These are phyloP conservation scores for Breviolum minutum DNA, from an alignment of 73 alveolate species.

Conservation along the genomic window DNA sequence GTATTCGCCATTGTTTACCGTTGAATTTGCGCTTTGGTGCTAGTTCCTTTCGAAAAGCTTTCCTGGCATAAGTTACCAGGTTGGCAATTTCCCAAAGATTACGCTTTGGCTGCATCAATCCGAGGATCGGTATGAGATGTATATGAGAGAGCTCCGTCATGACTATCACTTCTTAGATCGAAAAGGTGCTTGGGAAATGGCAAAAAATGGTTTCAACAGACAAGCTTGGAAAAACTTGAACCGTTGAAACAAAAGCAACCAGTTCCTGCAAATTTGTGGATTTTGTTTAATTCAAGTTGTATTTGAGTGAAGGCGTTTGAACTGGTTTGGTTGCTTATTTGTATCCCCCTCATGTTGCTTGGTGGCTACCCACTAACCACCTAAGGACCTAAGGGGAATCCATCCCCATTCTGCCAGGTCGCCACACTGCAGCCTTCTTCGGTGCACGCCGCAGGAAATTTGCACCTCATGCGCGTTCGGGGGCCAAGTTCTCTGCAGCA, in stretches of 20 bases:
- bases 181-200: not conserved
- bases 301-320: not conserved
- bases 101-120: not conserved
- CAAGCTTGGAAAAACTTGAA: no score
- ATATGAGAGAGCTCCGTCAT: constrained; percentile 88
- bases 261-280: not conserved
- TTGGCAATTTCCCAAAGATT: not conserved
- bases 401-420: not conserved
- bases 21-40: not conserved
- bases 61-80: not conserved
- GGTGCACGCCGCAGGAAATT: constrained; percentile 94
- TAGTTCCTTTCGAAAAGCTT: not conserved
- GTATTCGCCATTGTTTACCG: not conserved
- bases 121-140: constrained; percentile 77
- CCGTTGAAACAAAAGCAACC: no score
- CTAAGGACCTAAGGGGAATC: not conserved
- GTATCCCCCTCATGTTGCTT: not conserved
- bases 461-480: constrained; percentile 56
- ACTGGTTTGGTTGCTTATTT: not conserved
- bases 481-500: not conserved
- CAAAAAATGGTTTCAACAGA: no score
- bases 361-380: not conserved
- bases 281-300: not conserved
- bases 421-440: constrained; percentile 61
- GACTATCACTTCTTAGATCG: constrained; percentile 73